Evolutionary conservation across 208 protist genomes (phyloP), one percentile per base, ranked within the genome.

Genomic region (Spongospora subterranea): DNA sequence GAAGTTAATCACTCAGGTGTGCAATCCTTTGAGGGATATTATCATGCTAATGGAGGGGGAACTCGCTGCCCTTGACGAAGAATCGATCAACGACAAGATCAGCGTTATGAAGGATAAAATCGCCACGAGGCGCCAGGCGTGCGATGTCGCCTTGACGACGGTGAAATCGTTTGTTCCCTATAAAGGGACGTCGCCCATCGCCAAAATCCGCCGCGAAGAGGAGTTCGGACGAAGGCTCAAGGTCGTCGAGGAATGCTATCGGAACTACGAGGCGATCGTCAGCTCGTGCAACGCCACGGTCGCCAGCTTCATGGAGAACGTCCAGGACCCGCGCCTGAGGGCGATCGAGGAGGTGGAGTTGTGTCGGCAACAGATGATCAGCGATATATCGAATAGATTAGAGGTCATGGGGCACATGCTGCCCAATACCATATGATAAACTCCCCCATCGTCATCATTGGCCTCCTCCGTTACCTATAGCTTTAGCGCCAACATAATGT

Each of bases 401-500:
- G 50, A 60, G 24, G 50, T 60, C 24, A 6, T 60, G 24, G 13
- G 50, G 24, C 50, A 24, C 6, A 60, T 60, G 6, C 50, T 60
- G 50, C 24, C 24, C 6, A 60, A 60, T 60, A 60, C 24, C 13
- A 6, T 29, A 60, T 60, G 50, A 24, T 24, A 60, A n/a, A n/a
- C n/a, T n/a, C n/a, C n/a, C n/a, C n/a, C n/a, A n/a, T n/a, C n/a
- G 50, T 60, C 13, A 60, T 60, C 50, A 60, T 6, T 60, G 6
- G 6, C 6, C 50, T 60, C 6, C 24, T n/a, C n/a, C 50, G 24
- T 29, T 24, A 60, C 24, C 35, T n/a, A 82, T 45, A 82, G n/a
- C 71, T 82, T 82, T 43, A 82, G n/a, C 6, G 71, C 71, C 13
- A n/a, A 82, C 17, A 82, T 82, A 20, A 82, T 43, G 71, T 82